Evolutionary conservation across 345 rosid genomes (phyloP).

Genomic region (Moricandia moricandioides): DNA sequence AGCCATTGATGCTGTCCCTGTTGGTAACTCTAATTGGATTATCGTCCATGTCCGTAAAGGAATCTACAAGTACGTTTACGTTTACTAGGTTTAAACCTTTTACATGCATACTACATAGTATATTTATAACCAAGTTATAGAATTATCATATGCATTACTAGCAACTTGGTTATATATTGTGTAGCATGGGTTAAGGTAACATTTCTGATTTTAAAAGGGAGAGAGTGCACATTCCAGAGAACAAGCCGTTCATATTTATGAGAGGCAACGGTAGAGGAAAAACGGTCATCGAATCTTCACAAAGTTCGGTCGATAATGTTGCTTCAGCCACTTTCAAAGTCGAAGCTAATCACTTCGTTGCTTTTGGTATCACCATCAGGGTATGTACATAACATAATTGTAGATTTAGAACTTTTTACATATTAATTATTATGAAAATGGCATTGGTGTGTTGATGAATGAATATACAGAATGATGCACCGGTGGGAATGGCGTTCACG

Average conservation of each 20-base stretch:
- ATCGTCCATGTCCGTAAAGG: constrained; percentile 86
- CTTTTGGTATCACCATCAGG: constrained; percentile 81
- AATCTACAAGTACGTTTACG: constrained; percentile 52
- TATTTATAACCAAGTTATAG: no score
- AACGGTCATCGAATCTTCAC: constrained; percentile 54
- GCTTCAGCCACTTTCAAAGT: constrained; percentile 73
- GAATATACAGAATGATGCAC: constrained; percentile 75
- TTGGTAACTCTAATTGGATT: constrained; percentile 61
- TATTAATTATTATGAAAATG: background rate
- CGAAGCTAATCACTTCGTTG: constrained; percentile 63
- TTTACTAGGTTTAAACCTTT: constrained; percentile 3
- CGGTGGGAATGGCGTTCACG: constrained; percentile 78
- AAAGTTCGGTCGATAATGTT: constrained; percentile 53
- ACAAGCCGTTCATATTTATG: constrained; percentile 73
- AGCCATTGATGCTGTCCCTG: constrained; percentile 73
- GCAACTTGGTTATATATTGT: no score
- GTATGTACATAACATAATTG: constrained; percentile 31
- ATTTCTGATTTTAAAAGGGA: constrained; percentile 44
- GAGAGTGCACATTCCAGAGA: constrained; percentile 63
- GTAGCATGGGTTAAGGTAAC: no score
- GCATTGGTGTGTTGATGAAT: background rate
- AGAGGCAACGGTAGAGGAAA: constrained; percentile 92
- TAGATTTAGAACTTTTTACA: background rate
- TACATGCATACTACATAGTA: background rate
- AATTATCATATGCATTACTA: no score